phyloP scores from a whole-genome alignment of 306 rosid species.

The Canavalia gladiata region DNA sequence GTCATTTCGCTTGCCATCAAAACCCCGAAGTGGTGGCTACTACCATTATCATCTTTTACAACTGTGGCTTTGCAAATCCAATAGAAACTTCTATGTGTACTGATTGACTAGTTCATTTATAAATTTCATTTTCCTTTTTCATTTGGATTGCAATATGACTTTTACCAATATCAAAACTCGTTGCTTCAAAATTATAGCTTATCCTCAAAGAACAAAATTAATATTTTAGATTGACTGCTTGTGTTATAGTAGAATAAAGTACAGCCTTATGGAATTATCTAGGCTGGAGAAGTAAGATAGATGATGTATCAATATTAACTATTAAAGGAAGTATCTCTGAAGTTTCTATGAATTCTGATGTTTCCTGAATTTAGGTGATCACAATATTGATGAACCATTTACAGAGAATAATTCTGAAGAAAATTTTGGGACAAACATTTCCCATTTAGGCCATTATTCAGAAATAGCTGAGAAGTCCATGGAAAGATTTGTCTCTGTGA shows the following conservation, averaged over 20 bases:
- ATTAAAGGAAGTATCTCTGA: constrained; percentile 26
- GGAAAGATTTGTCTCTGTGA: constrained; percentile 79
- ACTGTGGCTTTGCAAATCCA: constrained; percentile 26
- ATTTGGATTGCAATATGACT: neutral
- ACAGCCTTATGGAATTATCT: neutral
- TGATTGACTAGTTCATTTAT: neutral
- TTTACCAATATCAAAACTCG: neutral
- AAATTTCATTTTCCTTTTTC: neutral
- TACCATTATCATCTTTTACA: constrained; percentile 36
- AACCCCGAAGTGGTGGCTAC: neutral
- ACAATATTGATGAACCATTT: constrained; percentile 42
- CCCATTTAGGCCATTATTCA: constrained; percentile 78
- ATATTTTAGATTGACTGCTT: neutral
- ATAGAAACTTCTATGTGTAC: neutral
- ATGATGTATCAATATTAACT: neutral
- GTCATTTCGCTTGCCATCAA: constrained; percentile 25
- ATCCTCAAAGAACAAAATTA: neutral
- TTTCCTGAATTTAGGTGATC: constrained; percentile 55
- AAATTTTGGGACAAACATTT: constrained; percentile 78
- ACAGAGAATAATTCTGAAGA: constrained; percentile 45
- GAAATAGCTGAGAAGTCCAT: constrained; percentile 84
- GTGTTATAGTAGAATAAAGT: constrained; percentile 32
- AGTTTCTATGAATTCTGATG: constrained; percentile 44
- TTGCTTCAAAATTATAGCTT: constrained; percentile 4
- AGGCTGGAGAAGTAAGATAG: constrained; percentile 12